These are phyloP conservation scores for Boletus vinaceobasis DNA, from an alignment of 768 basidiomycete species.

Conservation along the genomic window DNA sequence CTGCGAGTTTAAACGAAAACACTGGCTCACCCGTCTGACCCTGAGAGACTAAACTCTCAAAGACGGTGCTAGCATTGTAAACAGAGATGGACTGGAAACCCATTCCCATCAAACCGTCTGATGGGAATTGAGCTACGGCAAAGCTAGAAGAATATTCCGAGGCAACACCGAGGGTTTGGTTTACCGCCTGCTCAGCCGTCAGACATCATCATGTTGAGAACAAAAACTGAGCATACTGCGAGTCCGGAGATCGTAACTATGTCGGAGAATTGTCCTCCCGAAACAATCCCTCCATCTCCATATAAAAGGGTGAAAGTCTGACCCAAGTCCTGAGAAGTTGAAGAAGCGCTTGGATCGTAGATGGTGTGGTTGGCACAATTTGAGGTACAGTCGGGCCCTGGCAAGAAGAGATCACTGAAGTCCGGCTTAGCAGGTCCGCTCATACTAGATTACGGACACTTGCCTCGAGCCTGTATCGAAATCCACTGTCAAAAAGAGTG, in stretches of 20 bases:
- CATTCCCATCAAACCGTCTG: slow-evolving; percentile 38
- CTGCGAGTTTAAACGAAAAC: slow-evolving; percentile 49
- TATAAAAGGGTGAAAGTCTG: neutral
- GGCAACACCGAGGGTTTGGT: slow-evolving; percentile 16
- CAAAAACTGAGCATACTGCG: neutral
- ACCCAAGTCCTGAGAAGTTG: slow-evolving; percentile 1
- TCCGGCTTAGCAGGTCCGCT: neutral
- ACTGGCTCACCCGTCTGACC: slow-evolving; percentile 28
- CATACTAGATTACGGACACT: neutral
- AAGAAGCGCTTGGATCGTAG: slow-evolving; percentile 28
- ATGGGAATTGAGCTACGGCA: neutral
- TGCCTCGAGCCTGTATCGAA: slow-evolving; percentile 29
- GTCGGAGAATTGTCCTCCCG: slow-evolving; percentile 10
- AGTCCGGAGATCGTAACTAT: slow-evolving; percentile 10
- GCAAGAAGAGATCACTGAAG: slow-evolving; percentile 28
- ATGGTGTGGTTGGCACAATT: slow-evolving; percentile 29
- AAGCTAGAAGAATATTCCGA: slow-evolving; percentile 5
- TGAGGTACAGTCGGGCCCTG: slow-evolving; percentile 19
- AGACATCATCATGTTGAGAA: neutral
- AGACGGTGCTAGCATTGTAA: slow-evolving; percentile 33
- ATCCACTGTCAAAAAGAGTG: slow-evolving; percentile 7
- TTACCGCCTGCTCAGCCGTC: slow-evolving; percentile 4
- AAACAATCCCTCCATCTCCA: neutral
- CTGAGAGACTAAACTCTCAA: slow-evolving; percentile 41
- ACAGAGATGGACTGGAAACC: slow-evolving; percentile 38